Percentiles rank a stretch among this genome's conserved stretches.
Conservation (phyloP, 225 moss, liverwort and hornwort species). For the Physcomitrellopsis africana region DNA sequence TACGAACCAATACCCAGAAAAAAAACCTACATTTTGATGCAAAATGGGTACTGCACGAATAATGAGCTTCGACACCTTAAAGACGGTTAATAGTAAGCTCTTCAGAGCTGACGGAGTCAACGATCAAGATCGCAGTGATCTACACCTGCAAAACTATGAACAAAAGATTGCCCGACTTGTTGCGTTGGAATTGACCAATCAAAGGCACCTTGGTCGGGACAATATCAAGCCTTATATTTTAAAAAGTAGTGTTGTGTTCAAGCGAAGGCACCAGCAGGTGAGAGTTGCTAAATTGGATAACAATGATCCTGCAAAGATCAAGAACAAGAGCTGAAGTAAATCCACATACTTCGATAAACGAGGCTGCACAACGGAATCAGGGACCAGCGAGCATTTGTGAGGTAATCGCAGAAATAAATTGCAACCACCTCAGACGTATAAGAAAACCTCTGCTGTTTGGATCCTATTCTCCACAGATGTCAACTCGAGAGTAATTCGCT, state of each 20-base stretch:
- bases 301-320: background rate
- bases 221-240: background rate
- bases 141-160: background rate
- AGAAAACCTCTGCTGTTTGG: background rate
- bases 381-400: background rate
- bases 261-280: background rate
- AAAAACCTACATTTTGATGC: background rate
- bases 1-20: conserved; percentile 15
- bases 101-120: background rate
- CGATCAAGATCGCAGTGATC: background rate
- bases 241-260: background rate
- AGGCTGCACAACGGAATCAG: conserved; percentile 18
- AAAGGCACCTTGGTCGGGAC: background rate
- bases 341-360: background rate
- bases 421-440: background rate
- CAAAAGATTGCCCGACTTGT: background rate
- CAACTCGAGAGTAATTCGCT: conserved; percentile 10
- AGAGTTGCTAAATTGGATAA: background rate
- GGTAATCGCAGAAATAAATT: background rate
- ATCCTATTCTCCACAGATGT: conserved; percentile 1
- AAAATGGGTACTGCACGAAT: background rate
- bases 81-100: background rate
- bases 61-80: background rate
- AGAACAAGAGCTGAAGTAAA: background rate
- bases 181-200: background rate